Percentiles rank a stretch among this genome's conserved stretches.
These are phyloP conservation scores for Tripterygium wilfordii DNA, from an alignment of 177 flowering plant genomes.

Conservation along the genomic window DNA sequence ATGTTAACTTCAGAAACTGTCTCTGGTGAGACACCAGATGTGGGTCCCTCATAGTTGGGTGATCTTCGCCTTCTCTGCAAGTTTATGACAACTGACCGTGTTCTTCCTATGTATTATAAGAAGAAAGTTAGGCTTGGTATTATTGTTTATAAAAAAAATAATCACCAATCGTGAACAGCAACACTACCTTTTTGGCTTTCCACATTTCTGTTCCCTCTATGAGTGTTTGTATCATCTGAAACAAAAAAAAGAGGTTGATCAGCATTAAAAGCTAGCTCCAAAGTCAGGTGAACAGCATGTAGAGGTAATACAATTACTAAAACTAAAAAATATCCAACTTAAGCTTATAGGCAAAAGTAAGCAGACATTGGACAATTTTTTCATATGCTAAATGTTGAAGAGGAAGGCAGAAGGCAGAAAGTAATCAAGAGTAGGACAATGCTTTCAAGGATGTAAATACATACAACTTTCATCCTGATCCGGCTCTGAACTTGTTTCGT, in stretches of 20 bases:
- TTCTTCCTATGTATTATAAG: slow-evolving; percentile 41
- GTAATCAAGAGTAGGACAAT: background rate
- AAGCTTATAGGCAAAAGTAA: no score
- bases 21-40: slow-evolving; percentile 34
- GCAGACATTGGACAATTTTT: no score
- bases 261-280: no score
- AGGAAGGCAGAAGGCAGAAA: background rate
- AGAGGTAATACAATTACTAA: no score
- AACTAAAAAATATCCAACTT: no score
- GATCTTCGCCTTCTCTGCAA: slow-evolving; percentile 72
- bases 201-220: slow-evolving; percentile 34
- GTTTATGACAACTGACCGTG: slow-evolving; percentile 44
- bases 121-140: background rate
- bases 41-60: slow-evolving; percentile 37
- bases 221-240: slow-evolving; percentile 53
- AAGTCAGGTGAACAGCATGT: no score
- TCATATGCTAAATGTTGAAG: background rate
- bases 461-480: slow-evolving; percentile 54
- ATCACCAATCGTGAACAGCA: slow-evolving; percentile 2
- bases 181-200: slow-evolving; percentile 64
- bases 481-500: slow-evolving; percentile 26
- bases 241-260: no score
- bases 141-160: background rate
- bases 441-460: slow-evolving; percentile 10
- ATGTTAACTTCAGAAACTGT: slow-evolving; percentile 25